Evolutionary conservation across 345 rosid genomes (phyloP).

Genomic region (Gossypium stocksii): DNA sequence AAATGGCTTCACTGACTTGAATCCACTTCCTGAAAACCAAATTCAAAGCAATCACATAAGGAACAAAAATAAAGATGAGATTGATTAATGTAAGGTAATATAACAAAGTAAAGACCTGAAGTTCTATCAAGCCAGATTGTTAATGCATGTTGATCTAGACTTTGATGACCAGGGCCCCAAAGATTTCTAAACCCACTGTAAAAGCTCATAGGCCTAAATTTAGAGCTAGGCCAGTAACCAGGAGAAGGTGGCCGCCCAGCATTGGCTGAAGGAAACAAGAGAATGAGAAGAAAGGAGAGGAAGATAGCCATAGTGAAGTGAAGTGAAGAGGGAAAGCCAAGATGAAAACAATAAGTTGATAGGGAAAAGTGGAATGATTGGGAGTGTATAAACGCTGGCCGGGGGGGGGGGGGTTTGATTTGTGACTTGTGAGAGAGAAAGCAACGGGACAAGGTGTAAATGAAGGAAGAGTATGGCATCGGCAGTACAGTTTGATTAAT

Average conservation of each 20-base stretch:
- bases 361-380: slow-evolving; percentile 25
- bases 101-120: slow-evolving; percentile 43
- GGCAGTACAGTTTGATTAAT: slow-evolving; percentile 16
- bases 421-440: slow-evolving; percentile 22
- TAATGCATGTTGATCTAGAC: slow-evolving; percentile 53
- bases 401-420: background rate
- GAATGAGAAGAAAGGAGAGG: slow-evolving; percentile 30
- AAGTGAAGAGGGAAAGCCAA: slow-evolving; percentile 12
- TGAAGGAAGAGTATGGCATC: slow-evolving; percentile 29
- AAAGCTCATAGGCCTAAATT: slow-evolving; percentile 62
- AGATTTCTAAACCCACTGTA: slow-evolving; percentile 68
- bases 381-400: slow-evolving; percentile 35
- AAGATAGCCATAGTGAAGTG: slow-evolving; percentile 29
- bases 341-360: slow-evolving; percentile 16
- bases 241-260: slow-evolving; percentile 85
- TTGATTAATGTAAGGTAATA: background rate
- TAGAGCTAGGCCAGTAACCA: slow-evolving; percentile 91
- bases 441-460: slow-evolving; percentile 19
- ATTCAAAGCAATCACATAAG: slow-evolving; percentile 2
- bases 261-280: slow-evolving; percentile 36
- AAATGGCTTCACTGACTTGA: slow-evolving; percentile 79
- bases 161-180: slow-evolving; percentile 90
- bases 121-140: slow-evolving; percentile 89
- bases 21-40: slow-evolving; percentile 71
- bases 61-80: slow-evolving; percentile 6